Evolutionary conservation across 176 grass and related monocot genomes (phyloP), one percentile per base, ranked within the genome.

Genomic region (Bromus sterilis): DNA sequence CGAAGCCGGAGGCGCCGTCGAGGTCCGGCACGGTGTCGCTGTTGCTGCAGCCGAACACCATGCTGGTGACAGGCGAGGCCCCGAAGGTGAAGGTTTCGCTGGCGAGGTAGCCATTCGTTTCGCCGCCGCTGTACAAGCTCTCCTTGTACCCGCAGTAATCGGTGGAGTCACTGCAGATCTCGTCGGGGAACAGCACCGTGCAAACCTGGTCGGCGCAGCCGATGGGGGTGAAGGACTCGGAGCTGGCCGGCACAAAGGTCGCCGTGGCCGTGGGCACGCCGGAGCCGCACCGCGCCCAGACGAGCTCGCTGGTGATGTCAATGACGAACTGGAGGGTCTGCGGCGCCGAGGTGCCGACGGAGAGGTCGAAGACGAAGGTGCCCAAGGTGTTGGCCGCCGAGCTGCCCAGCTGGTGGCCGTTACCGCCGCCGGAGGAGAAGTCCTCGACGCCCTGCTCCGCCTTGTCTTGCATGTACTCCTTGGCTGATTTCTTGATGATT

Each of bases 241-340:
- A 82, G 15, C 4, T 11, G 12, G 14, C 23, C 3, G 13, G 65
- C 6, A 28, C 5, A 57, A 76, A 66, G 31, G 11, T 49, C 1
- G 56, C 10, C 10, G 71, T 40, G 12, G 1, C 30, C 13, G 1
- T 1, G 7, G 16, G 62, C 16, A 1, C 9, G 25, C 31, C 32
- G 28, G 31, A 49, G 4, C n/a, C 12, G 80, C 53, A 84, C 34
- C 66, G 82, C 58, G 71, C 25, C 81, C 82, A 84, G 13, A 77
- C 46, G 24, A 55, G 9, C 13, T 39, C 0, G 56, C 39, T 66
- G 35, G 37, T 76, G 42, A 76, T 84, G 34, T 84, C 71, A 6
- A 77, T 41, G 28, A 73, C 8, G 26, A 30, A 37, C 11, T 10
- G 23, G 35, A 84, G n/a, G 15, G 8, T 16, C 62, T 84, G 82